Evolutionary conservation across 164 flowering plant species (phyloP), one percentile per base, ranked within the genome.

Genomic region (Sedum album): DNA sequence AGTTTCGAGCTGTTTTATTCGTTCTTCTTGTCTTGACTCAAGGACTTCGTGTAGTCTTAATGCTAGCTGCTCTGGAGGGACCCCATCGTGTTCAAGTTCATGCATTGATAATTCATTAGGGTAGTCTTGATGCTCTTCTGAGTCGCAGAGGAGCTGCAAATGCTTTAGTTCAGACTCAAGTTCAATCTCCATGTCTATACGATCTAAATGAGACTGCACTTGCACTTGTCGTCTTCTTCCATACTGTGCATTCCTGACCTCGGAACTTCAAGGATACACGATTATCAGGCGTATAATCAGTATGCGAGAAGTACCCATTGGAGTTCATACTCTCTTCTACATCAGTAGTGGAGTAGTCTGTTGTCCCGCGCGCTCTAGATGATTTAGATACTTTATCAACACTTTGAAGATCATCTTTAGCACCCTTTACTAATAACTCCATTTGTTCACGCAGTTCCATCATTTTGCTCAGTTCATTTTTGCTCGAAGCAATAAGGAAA

Each of bases 31-130:
- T 69, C 85, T 82, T 31, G 75, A 41, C 71, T 82, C 88, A 35
- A 87, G 72, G 5, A 91, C 66, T 67, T 83, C 84, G 72, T 83
- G 85, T 82, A 91, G 74, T 73, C 77, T 85, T 68, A 85, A 86
- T 73, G 86, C 85, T 2, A 91, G 87, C 61, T 87, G 91, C 44
- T 67, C 36, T 6, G 94, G 86, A 70, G 76, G 71, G 73, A 88
- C 87, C 44, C 86, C 88, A 60, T 30, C 38, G 1, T 66, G 66
- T 25, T 57, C n/a, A n/a, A n/a, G n/a, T n/a, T n/a, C 70, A 17
- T 41, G 67, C 26, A 36, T 51, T 6, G 31, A 65, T 5, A 51
- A 68, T 31, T 73, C 79, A 6, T 66, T 73, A 10, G 70, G 70
- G 25, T 82, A 5, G 20, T 21, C 75, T 57, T 57, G 33, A 33